Evolutionary conservation across 441 rosid species (phyloP), one percentile per base, ranked within the genome.

Genomic region (Gossypium gossypioides): DNA sequence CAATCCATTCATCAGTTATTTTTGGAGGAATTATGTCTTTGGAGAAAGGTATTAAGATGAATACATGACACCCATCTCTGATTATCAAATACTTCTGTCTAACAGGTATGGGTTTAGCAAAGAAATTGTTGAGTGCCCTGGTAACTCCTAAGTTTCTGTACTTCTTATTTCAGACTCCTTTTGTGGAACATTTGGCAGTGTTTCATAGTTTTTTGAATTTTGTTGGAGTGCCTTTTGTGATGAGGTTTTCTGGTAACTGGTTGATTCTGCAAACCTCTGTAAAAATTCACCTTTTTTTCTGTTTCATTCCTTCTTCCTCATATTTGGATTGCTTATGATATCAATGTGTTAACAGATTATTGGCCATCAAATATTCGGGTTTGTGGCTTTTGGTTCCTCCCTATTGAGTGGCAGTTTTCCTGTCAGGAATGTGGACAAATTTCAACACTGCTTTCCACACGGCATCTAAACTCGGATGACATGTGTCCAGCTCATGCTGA

Each of bases 301-400:
- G 8, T 25, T 16, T 60, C 15, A 37, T 2, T 63, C 2, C 24
- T 48, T 48, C 37, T 65, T 22, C 58, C 42, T 48, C n/a, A 0
- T 67, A 48, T 67, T 48, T 22, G 40, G 42, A 67, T 67, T 48
- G 22, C 42, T 67, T 6, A 67, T 67, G 56, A 34, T 67, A 24
- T 67, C 71, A 19, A 21, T 18, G 27, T 21, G 51, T 76, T 44
- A 66, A 78, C 95, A 93, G 97, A 86, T 83, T 91, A 93, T 76
- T 93, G 96, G 98, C 97, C 95, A 1, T 69, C 88, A 74, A 86
- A 84, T 80, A 84, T 83, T 72, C 84, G 78, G 24, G 86, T 87
- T 60, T 83, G 95, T 84, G 98, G 98, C 54, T 93, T 91, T 84
- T 93, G 96, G 96, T 91, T 86, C 84, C 86, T 88, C 66, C 98